Percentiles rank a stretch among this genome's conserved stretches.
phyloP scores from a whole-genome alignment of 345 rosid genomes.

The Camelina sativa region DNA sequence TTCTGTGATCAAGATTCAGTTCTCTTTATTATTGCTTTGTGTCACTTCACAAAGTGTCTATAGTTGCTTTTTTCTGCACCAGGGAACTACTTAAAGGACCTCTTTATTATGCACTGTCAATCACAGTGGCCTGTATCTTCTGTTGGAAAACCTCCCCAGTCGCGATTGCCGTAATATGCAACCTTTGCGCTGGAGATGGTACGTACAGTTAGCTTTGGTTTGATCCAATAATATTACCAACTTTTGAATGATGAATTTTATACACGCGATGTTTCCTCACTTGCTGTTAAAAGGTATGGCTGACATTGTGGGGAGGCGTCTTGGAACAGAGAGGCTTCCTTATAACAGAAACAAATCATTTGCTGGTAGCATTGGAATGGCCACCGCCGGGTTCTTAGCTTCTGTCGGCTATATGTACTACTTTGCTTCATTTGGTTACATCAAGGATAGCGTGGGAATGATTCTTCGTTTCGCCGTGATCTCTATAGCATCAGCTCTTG shows the following conservation, averaged over 20 bases:
- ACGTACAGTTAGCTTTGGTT: slow-evolving; percentile 32
- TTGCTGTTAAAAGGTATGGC: slow-evolving; percentile 66
- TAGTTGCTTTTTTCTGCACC: slow-evolving; percentile 39
- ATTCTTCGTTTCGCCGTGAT: slow-evolving; percentile 61
- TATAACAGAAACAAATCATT: slow-evolving; percentile 80
- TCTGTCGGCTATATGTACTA: slow-evolving; percentile 76
- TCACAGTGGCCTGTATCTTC: slow-evolving; percentile 61
- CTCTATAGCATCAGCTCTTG: slow-evolving; percentile 72
- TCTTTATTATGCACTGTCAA: slow-evolving; percentile 66
- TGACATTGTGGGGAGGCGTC: slow-evolving; percentile 80
- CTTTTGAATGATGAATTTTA: slow-evolving; percentile 21
- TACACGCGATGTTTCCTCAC: background rate
- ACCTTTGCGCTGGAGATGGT: slow-evolving; percentile 99
- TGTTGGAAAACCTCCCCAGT: slow-evolving; percentile 88
- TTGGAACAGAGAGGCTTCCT: slow-evolving; percentile 71
- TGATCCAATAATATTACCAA: background rate
- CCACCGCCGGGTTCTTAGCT: slow-evolving; percentile 67
- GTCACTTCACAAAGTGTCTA: slow-evolving; percentile 38
- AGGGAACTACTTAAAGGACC: slow-evolving; percentile 98
- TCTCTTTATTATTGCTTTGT: background rate
- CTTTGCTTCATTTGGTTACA: slow-evolving; percentile 69
- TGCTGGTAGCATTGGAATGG: slow-evolving; percentile 89
- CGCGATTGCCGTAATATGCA: slow-evolving; percentile 79
- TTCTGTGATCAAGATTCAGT: slow-evolving; percentile 15
- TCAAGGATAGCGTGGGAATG: slow-evolving; percentile 57